Evolutionary conservation across 2,329 filamentous ascomycete species (phyloP), one percentile per base, ranked within the genome.

Genomic region (Colletotrichum lindemuthianum): DNA sequence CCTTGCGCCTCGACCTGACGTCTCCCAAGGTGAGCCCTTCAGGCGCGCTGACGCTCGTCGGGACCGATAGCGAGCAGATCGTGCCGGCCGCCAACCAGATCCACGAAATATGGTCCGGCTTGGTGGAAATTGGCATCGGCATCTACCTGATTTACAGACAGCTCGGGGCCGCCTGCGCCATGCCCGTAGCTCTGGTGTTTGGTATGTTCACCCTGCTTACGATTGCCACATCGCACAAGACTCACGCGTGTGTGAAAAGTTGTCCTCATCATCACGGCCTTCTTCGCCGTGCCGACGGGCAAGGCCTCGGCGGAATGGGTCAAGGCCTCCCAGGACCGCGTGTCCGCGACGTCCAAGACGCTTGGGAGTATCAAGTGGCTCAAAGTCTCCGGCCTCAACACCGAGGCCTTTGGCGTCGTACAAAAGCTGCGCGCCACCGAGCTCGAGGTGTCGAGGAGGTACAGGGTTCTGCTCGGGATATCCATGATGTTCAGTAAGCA

Each of bases 281-380:
- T 71, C 37, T 45, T 72, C 3, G 71, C 71, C 3, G 43, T 67
- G 32, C 70, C 68, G 0, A 69, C 65, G 0, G 70, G 69, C n/a
- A 66, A 54, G 24, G 68, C 69, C n/a, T 82, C 84, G 60, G 77
- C 77, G 6, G 69, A 72, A 13, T 86, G 84, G 84, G 76, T 85
- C 39, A 75, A 80, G 49, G 82, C 82, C 9, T 82, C 84, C 13
- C 77, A 86, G 68, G 74, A 74, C 33, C 79, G 83, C 3, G 79
- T 86, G 16, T 80, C 78, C 6, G 77, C 79, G 13, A 86, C 83
- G 0, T 75, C 80, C 6, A 76, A 77, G 5, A 80, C 83, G 67
- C 73, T 86, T 1, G 77, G 76, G 4, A 80, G 78, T 15, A 84
- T 86, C 74, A 85, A 84, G 67, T 79, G 78, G 15, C 76, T 85